A percentile compares a stretch with the other conserved stretches of the same genome.
Evolutionary conservation across 306 rosid genomes (phyloP).

Genomic region (Albizia julibrissin): DNA sequence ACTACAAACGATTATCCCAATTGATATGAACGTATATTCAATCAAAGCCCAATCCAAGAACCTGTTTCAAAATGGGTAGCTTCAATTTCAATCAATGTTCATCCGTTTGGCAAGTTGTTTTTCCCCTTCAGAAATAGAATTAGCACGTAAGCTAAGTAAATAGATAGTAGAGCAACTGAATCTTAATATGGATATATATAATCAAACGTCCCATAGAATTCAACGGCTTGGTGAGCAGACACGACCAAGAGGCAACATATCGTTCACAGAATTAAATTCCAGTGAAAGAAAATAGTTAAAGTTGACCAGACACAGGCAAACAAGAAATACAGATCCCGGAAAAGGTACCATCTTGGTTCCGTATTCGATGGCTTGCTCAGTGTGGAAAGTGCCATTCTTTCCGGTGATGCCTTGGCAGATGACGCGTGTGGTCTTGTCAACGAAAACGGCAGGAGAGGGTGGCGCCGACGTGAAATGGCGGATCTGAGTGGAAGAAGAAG

Average conservation of each 20-base stretch:
- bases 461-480: constrained; percentile 66
- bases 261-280: neutral
- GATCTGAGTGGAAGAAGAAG: constrained; percentile 28
- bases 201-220: neutral
- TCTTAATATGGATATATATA: neutral
- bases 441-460: constrained; percentile 86
- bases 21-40: neutral
- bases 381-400: constrained; percentile 92
- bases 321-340: neutral
- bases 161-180: neutral
- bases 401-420: constrained; percentile 99
- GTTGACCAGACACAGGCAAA: neutral
- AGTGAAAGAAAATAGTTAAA: neutral
- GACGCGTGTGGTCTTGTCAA: constrained; percentile 96
- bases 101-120: neutral
- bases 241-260: neutral
- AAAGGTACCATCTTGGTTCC: constrained; percentile 89
- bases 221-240: neutral
- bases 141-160: neutral
- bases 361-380: constrained; percentile 95
- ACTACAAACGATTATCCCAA: neutral
- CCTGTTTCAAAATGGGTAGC: neutral
- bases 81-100: neutral
- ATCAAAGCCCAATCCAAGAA: neutral
- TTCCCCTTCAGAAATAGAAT: neutral